phyloP scores from a whole-genome alignment of 1,284 basidiomycete species.

The Cryptococcus jaspeensis region DNA sequence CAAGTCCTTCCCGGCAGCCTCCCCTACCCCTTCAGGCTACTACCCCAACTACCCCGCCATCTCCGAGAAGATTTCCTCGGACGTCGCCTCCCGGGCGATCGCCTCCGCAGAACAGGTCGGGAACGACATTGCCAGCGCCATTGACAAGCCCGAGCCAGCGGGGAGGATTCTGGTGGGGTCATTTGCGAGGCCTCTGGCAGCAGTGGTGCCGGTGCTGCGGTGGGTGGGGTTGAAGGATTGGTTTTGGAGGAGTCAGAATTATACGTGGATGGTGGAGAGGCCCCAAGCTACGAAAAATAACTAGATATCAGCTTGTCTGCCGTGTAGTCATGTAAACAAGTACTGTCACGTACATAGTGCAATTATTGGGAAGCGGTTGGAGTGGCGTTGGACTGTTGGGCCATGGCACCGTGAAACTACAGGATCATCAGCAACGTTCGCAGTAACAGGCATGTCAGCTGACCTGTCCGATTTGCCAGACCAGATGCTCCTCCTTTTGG shows the following conservation, averaged over 20 bases:
- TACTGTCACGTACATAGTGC: too few relatives aligned
- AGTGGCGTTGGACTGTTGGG: too few relatives aligned
- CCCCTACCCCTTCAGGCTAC: neutral
- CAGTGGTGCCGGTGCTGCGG: neutral
- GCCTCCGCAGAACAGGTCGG: neutral
- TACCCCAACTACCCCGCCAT: neutral
- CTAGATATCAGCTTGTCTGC: neutral
- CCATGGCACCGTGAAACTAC: too few relatives aligned
- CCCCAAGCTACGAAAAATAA: neutral
- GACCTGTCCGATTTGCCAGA: constrained; percentile 41
- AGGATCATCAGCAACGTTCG: too few relatives aligned
- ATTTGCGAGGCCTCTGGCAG: neutral
- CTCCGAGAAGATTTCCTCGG: neutral
- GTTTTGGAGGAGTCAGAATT: neutral
- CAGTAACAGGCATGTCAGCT: neutral
- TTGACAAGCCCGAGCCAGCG: neutral
- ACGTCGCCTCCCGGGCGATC: too few relatives aligned
- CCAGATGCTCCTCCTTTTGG: constrained; percentile 24
- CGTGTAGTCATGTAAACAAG: neutral
- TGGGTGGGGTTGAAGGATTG: constrained; percentile 1
- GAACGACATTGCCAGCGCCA: neutral
- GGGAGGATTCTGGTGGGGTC: neutral
- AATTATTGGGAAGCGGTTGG: too few relatives aligned
- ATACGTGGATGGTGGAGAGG: neutral
- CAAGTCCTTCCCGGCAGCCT: neutral